These are phyloP conservation scores for Ceratocystis lukuohia DNA, from an alignment of 2,329 filamentous ascomycete species.

Conservation along the genomic window DNA sequence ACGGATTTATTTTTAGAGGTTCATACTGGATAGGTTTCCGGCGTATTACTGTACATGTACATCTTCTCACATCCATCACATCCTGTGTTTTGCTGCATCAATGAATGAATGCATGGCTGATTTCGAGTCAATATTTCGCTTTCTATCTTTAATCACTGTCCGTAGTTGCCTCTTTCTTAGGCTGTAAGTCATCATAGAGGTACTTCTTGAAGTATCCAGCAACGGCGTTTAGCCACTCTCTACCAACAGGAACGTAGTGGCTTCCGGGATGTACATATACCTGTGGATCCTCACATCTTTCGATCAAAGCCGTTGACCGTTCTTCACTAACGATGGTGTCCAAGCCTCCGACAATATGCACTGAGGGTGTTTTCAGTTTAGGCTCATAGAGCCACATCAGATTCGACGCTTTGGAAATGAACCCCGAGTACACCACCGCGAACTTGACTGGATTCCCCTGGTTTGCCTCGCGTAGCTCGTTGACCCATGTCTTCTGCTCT, in stretches of 20 bases:
- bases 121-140: not conserved
- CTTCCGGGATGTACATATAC: constrained; percentile 68
- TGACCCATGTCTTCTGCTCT: constrained; percentile 31
- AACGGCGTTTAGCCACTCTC: constrained; percentile 65
- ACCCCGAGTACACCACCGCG: constrained; percentile 64
- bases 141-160: not conserved
- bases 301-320: constrained; percentile 52
- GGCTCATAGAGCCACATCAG: constrained; percentile 59
- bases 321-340: constrained; percentile 80
- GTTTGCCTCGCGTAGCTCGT: constrained; percentile 38
- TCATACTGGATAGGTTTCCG: constrained; percentile 24
- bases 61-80: constrained; percentile 23
- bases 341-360: constrained; percentile 72
- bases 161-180: constrained; percentile 10
- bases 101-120: not conserved
- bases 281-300: constrained; percentile 43
- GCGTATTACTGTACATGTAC: constrained; percentile 26
- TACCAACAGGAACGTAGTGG: constrained; percentile 75
- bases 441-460: constrained; percentile 45
- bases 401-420: constrained; percentile 47
- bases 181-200: constrained; percentile 22
- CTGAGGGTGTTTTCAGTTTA: constrained; percentile 57
- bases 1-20: constrained; percentile 21
- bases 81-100: not conserved
- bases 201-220: constrained; percentile 52